Base-by-base conservation (phyloP, 257 asterid species). In the Forsythia suspensa region DNA sequence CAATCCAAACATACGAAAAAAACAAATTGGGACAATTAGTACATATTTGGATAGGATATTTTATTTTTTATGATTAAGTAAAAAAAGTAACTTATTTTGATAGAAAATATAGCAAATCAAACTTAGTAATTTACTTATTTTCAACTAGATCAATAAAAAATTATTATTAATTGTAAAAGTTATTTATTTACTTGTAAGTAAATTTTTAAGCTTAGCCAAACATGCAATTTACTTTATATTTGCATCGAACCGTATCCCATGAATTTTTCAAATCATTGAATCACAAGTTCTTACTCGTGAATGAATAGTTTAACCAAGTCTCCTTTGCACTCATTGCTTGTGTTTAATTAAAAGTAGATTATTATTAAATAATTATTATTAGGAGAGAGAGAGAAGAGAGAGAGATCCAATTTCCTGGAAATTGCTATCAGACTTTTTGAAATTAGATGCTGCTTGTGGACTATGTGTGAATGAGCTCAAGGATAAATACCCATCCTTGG, bases 401-500 rank as follows among this genome's bases (percentile, higher is more conserved):
- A 59, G 82, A 72, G 77, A 84, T 57, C 79, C 82, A 83, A 72
- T 84, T 92, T 81, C 93, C 71, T 74, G 85, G 92, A 87, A 87
- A 59, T 73, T 76, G 73, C 85, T 40, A 73, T 7, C 52, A 15
- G 81, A 79, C 79, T 74, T 66, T 69, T 81, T 84, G 24, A 63
- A 36, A 46, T 29, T 42, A 71, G 90, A 86, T 87, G 87, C 87
- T 83, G 70, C 29, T 61, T 52, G 71, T 80, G 76, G 84, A 80
- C 79, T 40, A 52, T 42, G 79, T 67, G 77, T 72, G 46, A 10
- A 52, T 57, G 16, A 48, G 16, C 57, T 69, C 72, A 74, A 75
- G 69, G 37, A 90, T 90, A 90, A 89, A 90, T 92, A 85, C 84
- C 82, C 89, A 63, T 1, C 77, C 66, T 61, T 76, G 83, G 73